Conservation (phyloP, 176 grass and related monocot genomes). For the Musa acuminata region DNA sequence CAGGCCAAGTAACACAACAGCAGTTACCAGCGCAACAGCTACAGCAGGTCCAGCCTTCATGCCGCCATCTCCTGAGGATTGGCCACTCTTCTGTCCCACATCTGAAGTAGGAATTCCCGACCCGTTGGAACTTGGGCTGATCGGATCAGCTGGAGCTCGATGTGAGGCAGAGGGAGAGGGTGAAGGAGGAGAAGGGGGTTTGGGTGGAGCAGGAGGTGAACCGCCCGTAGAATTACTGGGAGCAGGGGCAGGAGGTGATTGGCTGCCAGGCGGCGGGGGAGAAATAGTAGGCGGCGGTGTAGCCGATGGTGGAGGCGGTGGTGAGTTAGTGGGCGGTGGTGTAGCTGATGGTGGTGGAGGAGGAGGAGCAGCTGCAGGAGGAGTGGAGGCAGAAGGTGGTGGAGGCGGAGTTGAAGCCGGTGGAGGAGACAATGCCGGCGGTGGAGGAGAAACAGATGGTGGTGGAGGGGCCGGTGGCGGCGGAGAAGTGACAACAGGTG, state of each 20-base stretch:
- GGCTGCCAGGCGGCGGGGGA: slow-evolving; percentile 9
- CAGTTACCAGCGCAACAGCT: slow-evolving; percentile 33
- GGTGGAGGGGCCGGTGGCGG: background rate
- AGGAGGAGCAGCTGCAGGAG: background rate
- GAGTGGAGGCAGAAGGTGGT: background rate
- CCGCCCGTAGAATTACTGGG: background rate
- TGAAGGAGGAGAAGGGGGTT: slow-evolving; percentile 3
- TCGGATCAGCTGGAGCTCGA: background rate
- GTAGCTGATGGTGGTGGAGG: background rate
- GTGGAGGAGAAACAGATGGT: background rate
- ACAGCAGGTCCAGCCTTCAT: slow-evolving; percentile 35
- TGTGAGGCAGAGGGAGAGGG: slow-evolving; percentile 4
- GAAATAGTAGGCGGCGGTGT: slow-evolving; percentile 1
- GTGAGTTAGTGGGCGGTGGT: background rate
- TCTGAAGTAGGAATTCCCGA: slow-evolving; percentile 1
- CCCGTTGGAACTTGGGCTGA: background rate
- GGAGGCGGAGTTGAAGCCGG: slow-evolving; percentile 2
- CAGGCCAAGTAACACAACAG: slow-evolving; percentile 34
- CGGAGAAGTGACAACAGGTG: background rate
- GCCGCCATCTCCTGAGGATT: slow-evolving; percentile 6
- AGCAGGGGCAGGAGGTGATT: slow-evolving; percentile 10
- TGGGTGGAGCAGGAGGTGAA: slow-evolving; percentile 7
- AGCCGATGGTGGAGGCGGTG: slow-evolving; percentile 8
- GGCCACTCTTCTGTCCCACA: background rate
- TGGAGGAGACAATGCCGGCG: background rate